Evolutionary conservation across 345 rosid genomes (phyloP), one percentile per base, ranked within the genome.

Genomic region (Heritiera littoralis): DNA sequence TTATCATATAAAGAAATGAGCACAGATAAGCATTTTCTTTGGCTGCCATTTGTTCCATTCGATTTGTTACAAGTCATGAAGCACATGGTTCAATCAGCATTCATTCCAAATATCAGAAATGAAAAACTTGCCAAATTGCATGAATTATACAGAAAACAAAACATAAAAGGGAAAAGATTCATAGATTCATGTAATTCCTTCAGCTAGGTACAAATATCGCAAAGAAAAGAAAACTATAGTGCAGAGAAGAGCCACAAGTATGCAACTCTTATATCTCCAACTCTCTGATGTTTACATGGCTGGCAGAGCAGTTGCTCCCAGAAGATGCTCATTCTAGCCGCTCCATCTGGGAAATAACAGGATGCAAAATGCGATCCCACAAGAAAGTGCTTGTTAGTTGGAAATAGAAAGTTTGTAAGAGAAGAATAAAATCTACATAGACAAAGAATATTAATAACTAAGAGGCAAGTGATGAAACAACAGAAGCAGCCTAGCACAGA

Each of bases 321-420:
- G 75, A 30, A 20, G 43, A 28, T 72, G 77, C 82, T 92, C 90
- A 96, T 51, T 93, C 98, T 65, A 96, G 89, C 43, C 91, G 91
- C 83, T 92, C 97, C 99, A 93, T 96, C 98, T 94, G 91, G 80
- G 70, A 67, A 12, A 77, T 61, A 78, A 23, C 45, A 35, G 48
- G 20, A 77, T 23, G 63, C 40, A 77, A 74, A 20, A 14, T 20
- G 1, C 8, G 30, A 55, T 69, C 28, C 28, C 28, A 23, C 28
- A 23, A 23, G 38, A 55, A 56, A 35, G 38, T 23, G 28, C 28
- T 23, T 23, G 28, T 23, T 23, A 23, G 28, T 23, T 23, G 28
- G 28, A 23, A 23, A 23, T 23, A 23, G 28, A 23, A 23, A 23
- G 28, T 10, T 5, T 51, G 48, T 35, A 18, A 2, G 14, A 20